Evolutionary conservation across 495 filamentous ascomycete species (phyloP).

Genomic region (Melanomma pulvis-pyrius): DNA sequence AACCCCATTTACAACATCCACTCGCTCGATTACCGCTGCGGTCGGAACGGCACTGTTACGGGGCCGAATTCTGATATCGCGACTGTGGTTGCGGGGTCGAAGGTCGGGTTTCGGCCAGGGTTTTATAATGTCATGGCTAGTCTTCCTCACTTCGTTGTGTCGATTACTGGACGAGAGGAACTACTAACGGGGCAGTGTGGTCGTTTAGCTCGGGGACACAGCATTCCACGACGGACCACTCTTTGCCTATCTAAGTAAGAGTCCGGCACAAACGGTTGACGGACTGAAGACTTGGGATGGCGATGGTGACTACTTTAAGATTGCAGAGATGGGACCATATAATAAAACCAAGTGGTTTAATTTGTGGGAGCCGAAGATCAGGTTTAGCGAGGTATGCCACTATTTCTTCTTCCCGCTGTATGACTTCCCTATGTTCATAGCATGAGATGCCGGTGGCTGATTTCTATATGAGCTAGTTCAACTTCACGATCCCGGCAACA

Average conservation of each 20-base stretch:
- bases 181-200: not conserved
- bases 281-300: conserved; percentile 17
- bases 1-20: conserved; percentile 16
- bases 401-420: not conserved
- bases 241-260: conserved; percentile 12
- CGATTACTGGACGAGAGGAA: not conserved
- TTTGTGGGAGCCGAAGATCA: not conserved
- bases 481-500: conserved; percentile 19
- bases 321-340: conserved; percentile 10
- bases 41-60: conserved; percentile 3
- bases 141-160: not conserved
- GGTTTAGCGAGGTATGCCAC: not conserved
- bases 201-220: not conserved
- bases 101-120: conserved; percentile 16
- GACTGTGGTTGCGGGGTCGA: conserved; percentile 11
- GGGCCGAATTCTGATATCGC: conserved; percentile 11
- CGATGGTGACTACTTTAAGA: conserved; percentile 26
- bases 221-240: conserved; percentile 24
- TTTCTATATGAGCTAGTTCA: conserved; percentile 13
- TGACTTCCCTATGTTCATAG: not conserved
- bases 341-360: conserved; percentile 7
- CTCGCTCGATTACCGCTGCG: conserved; percentile 15
- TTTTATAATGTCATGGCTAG: not conserved
- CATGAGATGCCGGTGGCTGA: not conserved
- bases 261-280: conserved; percentile 9